These are phyloP conservation scores for Saccharomyces pastorianus DNA, from an alignment of 1,139 yeast species.

Conservation along the genomic window DNA sequence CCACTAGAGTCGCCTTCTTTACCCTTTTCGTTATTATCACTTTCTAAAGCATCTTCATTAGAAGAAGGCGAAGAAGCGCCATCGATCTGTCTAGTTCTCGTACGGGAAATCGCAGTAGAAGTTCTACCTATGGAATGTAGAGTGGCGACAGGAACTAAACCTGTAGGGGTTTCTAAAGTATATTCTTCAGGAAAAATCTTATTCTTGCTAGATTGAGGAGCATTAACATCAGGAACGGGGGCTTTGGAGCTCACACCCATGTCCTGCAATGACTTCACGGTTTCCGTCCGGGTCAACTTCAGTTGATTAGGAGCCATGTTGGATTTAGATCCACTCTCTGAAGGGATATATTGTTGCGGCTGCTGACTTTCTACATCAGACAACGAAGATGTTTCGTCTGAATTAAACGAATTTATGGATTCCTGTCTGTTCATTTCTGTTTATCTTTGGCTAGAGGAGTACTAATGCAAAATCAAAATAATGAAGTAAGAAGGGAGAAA, in stretches of 20 bases:
- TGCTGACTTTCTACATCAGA: constrained; percentile 13
- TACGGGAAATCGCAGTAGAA: constrained; percentile 34
- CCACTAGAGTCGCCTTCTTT: constrained; percentile 23
- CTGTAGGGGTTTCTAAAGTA: constrained; percentile 77
- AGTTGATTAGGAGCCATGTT: constrained; percentile 24
- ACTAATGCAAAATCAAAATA: not conserved
- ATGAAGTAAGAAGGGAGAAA: not conserved
- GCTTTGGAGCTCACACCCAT: constrained; percentile 48
- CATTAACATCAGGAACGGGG: constrained; percentile 50
- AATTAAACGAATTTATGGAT: constrained; percentile 21
- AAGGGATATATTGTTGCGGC: constrained; percentile 21
- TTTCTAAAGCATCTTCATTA: constrained; percentile 9
- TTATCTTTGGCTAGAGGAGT: not conserved
- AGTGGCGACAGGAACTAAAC: constrained; percentile 71
- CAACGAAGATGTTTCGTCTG: constrained; percentile 15
- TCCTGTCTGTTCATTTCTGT: constrained; percentile 12
- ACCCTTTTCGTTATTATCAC: constrained; percentile 10
- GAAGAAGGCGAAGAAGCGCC: constrained; percentile 7
- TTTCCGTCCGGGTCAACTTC: constrained; percentile 50
- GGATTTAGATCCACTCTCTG: constrained; percentile 3
- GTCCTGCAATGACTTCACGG: constrained; percentile 55
- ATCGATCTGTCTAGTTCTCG: constrained; percentile 28
- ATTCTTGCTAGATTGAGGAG: constrained; percentile 48
- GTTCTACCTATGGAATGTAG: constrained; percentile 58
- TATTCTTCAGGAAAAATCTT: constrained; percentile 92